phyloP scores from a whole-genome alignment of 1,139 yeast genomes.

The Lodderomyces orthopsilosis region DNA sequence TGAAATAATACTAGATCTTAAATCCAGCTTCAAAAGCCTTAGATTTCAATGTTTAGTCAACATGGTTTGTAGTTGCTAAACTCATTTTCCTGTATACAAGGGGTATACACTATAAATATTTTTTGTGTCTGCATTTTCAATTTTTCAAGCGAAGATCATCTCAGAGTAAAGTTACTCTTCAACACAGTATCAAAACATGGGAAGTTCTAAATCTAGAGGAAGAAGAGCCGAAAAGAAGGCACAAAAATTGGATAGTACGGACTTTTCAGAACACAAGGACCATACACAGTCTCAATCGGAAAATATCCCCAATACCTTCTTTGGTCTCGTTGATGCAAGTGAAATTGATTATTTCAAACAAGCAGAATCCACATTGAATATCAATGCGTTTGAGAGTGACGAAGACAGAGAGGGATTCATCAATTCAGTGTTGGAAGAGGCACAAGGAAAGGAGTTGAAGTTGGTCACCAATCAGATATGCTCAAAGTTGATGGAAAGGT shows the following conservation, averaged over 20 bases:
- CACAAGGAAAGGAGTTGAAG: slow-evolving; percentile 86
- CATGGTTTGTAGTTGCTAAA: no score
- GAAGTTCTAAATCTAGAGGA: slow-evolving; percentile 53
- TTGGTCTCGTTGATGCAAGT: slow-evolving; percentile 78
- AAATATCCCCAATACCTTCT: slow-evolving; percentile 44
- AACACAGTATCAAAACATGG: slow-evolving; percentile 14
- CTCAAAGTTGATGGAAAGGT: slow-evolving; percentile 86
- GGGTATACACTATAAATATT: no score
- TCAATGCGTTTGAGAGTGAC: slow-evolving; percentile 70
- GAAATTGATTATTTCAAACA: slow-evolving; percentile 90
- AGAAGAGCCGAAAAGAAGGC: slow-evolving; percentile 56
- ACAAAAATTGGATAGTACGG: slow-evolving; percentile 15
- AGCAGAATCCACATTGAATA: slow-evolving; percentile 82
- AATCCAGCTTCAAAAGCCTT: no score
- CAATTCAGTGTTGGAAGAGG: slow-evolving; percentile 77
- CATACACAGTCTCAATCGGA: neutral
- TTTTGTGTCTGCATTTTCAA: neutral
- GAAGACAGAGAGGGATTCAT: slow-evolving; percentile 78
- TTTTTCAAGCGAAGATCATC: slow-evolving; percentile 1
- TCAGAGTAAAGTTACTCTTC: neutral
- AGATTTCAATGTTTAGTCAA: no score
- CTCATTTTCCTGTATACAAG: neutral
- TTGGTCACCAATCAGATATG: slow-evolving; percentile 92
- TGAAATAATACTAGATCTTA: no score
- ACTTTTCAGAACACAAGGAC: slow-evolving; percentile 6